A percentile compares a stretch with the other conserved stretches of the same genome.
These are phyloP conservation scores for Lasiosphaeria miniovina DNA, from an alignment of 495 filamentous ascomycete species.

Conservation along the genomic window DNA sequence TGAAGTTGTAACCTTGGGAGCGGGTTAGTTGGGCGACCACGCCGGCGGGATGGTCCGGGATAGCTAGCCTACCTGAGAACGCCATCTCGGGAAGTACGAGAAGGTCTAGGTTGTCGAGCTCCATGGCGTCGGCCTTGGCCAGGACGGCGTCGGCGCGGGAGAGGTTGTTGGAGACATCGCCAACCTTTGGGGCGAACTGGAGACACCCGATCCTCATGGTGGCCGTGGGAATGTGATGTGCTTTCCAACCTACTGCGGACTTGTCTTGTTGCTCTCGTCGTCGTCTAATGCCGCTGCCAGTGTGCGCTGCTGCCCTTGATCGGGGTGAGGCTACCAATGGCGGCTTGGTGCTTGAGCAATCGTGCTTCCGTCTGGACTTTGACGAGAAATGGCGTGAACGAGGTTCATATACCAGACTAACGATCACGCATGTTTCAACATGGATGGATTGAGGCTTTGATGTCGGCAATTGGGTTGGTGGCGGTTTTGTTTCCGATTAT, in stretches of 20 bases:
- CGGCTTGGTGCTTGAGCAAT: too few relatives aligned
- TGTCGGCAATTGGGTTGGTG: not conserved
- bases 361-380: too few relatives aligned
- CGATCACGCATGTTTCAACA: not conserved
- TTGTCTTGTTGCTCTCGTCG: not conserved
- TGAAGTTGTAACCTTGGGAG: conserved; percentile 81
- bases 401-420: not conserved
- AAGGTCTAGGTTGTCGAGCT: conserved; percentile 62
- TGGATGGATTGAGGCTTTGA: not conserved
- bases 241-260: not conserved
- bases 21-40: not conserved
- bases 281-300: not conserved
- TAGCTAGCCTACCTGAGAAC: conserved; percentile 64
- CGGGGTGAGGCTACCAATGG: too few relatives aligned
- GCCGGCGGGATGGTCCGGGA: not conserved
- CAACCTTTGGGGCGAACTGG: conserved; percentile 74
- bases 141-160: conserved; percentile 70
- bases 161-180: conserved; percentile 74
- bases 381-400: too few relatives aligned
- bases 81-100: conserved; percentile 86
- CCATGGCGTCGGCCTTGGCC: conserved; percentile 46
- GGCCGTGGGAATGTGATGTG: conserved; percentile 3
- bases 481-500: not conserved
- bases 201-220: conserved; percentile 77
- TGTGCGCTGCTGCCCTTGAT: not conserved